These are phyloP conservation scores for Dalbergia cultrata DNA, from an alignment of 306 rosid species.

Conservation along the genomic window DNA sequence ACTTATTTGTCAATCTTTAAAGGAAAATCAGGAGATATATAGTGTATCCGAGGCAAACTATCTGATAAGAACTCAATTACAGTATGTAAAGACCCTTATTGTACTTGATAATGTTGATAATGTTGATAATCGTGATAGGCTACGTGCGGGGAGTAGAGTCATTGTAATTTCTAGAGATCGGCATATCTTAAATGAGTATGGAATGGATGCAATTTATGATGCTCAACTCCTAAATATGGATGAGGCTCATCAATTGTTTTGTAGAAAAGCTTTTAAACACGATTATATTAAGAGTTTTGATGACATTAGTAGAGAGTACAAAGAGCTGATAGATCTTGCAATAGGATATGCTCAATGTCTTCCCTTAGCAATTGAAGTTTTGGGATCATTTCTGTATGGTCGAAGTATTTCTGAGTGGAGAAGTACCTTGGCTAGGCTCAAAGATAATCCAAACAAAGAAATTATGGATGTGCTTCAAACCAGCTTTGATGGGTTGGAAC, in stretches of 20 bases:
- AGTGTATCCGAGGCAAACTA: background rate
- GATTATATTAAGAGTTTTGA: background rate
- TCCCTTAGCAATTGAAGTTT: conserved; percentile 27
- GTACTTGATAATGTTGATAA: conserved; percentile 34
- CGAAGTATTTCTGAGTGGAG: background rate
- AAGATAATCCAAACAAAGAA: background rate
- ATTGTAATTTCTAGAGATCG: conserved; percentile 10
- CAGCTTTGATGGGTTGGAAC: background rate
- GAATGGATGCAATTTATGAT: too few species aligned
- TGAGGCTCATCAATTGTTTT: background rate
- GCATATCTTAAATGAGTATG: background rate
- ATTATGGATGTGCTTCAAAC: conserved; percentile 14
- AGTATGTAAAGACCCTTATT: background rate
- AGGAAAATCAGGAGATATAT: background rate
- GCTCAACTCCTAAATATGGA: too few species aligned
- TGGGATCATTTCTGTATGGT: conserved; percentile 7
- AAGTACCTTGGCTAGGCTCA: background rate
- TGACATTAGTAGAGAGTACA: background rate
- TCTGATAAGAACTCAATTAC: background rate
- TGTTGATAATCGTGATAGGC: background rate
- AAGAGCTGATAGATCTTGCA: background rate
- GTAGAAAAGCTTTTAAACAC: background rate
- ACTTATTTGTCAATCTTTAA: background rate
- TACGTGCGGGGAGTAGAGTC: conserved; percentile 7
- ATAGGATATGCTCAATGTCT: conserved; percentile 14